These are phyloP conservation scores for Eutypella sp. DNA, from an alignment of 2,329 filamentous ascomycete genomes.

Conservation along the genomic window DNA sequence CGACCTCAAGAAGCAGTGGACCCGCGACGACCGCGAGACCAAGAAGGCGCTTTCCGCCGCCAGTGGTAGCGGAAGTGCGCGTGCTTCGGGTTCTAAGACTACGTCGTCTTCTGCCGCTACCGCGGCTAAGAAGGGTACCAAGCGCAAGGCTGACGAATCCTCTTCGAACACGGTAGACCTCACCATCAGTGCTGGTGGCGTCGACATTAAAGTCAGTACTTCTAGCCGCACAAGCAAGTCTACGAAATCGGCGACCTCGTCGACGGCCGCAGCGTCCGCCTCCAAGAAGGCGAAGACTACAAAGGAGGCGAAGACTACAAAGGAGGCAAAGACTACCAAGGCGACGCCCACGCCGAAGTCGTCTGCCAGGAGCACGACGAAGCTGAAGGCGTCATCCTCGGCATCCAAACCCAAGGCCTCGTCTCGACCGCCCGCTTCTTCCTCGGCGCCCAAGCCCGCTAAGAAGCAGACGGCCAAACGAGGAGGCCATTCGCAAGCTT, in stretches of 20 bases:
- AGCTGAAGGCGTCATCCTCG: neutral
- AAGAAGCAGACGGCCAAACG: constrained; percentile 17
- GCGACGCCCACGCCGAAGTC: constrained; percentile 2
- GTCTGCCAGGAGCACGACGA: constrained; percentile 4
- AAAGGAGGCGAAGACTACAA: constrained; percentile 5
- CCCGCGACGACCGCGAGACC: constrained; percentile 42
- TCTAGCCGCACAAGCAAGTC: constrained; percentile 11
- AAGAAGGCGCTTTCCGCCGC: constrained; percentile 34
- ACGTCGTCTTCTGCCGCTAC: neutral
- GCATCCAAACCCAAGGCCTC: constrained; percentile 4
- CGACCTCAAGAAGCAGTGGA: constrained; percentile 54
- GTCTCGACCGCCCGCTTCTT: constrained; percentile 1
- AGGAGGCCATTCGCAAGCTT: constrained; percentile 14
- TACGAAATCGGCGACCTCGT: neutral
- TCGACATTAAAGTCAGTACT: constrained; percentile 23
- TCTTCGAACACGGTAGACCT: constrained; percentile 14
- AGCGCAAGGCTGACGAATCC: constrained; percentile 26
- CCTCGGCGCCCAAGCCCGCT: constrained; percentile 2
- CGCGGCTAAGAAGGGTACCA: constrained; percentile 15
- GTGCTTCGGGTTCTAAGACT: neutral
- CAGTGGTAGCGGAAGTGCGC: neutral
- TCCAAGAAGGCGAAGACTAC: constrained; percentile 23
- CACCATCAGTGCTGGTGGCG: constrained; percentile 19
- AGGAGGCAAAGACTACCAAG: constrained; percentile 9
- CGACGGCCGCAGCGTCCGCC: constrained; percentile 1